Evolutionary conservation across 805 yeast species (phyloP).

Genomic region (Lipomyces spencermartinsiae): DNA sequence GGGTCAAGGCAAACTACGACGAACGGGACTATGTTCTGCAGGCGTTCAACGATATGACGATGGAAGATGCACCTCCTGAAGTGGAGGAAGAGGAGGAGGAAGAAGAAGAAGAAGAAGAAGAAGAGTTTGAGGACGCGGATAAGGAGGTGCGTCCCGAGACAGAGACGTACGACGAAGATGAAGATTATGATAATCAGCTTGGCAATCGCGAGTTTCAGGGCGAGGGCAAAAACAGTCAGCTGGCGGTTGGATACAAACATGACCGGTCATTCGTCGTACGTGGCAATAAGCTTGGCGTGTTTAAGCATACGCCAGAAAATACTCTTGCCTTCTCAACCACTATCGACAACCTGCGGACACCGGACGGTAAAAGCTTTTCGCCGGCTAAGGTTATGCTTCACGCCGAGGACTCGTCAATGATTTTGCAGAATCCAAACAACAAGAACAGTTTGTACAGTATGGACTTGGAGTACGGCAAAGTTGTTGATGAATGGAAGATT

Average conservation of each 20-base stretch:
- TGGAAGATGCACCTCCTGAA: slow-evolving; percentile 46
- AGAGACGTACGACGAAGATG: slow-evolving; percentile 40
- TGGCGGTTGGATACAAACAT: slow-evolving; percentile 72
- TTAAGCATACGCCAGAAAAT: slow-evolving; percentile 58
- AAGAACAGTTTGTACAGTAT: slow-evolving; percentile 62
- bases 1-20: slow-evolving; percentile 51
- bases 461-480: slow-evolving; percentile 80
- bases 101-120: slow-evolving; percentile 53
- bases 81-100: slow-evolving; percentile 47
- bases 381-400: slow-evolving; percentile 80
- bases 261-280: slow-evolving; percentile 81
- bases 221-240: slow-evolving; percentile 61
- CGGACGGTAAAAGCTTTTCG: slow-evolving; percentile 56
- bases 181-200: slow-evolving; percentile 49
- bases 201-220: slow-evolving; percentile 47
- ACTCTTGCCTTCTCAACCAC: slow-evolving; percentile 70
- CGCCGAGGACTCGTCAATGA: slow-evolving; percentile 70
- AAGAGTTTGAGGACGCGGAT: slow-evolving; percentile 38
- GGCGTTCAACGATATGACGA: slow-evolving; percentile 55
- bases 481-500: slow-evolving; percentile 86
- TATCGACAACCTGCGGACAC: slow-evolving; percentile 62
- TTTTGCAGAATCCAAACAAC: slow-evolving; percentile 62
- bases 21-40: slow-evolving; percentile 65
- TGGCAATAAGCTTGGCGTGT: slow-evolving; percentile 81
- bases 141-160: slow-evolving; percentile 15